These are phyloP conservation scores for Trebouxia sp. DNA, from an alignment of 139 green algal species.

Conservation along the genomic window DNA sequence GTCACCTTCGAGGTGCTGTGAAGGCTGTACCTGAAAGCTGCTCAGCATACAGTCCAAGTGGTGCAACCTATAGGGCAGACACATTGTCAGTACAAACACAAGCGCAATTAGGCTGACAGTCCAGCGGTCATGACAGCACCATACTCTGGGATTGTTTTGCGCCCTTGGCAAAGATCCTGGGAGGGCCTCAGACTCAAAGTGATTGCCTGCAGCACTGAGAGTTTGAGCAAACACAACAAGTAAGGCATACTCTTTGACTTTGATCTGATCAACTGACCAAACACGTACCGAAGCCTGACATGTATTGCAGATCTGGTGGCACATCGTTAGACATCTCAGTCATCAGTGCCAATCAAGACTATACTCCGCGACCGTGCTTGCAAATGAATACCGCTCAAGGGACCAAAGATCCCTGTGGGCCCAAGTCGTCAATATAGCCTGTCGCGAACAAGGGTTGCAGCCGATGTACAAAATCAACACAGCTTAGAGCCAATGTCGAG, in stretches of 20 bases:
- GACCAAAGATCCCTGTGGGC: too few relatives aligned
- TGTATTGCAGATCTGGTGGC: conserved; percentile 45
- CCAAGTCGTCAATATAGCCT: too few relatives aligned
- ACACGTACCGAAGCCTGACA: conserved; percentile 62
- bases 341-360: too few relatives aligned
- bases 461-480: too few relatives aligned
- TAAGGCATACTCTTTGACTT: background rate
- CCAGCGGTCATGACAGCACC: background rate
- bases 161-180: conserved; percentile 73
- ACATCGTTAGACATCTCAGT: background rate
- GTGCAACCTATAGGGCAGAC: conserved; percentile 54
- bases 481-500: too few relatives aligned
- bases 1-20: conserved; percentile 77
- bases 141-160: conserved; percentile 88
- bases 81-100: too few relatives aligned
- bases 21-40: conserved; percentile 93
- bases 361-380: too few relatives aligned
- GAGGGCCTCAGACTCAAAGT: conserved; percentile 85
- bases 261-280: background rate
- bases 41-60: conserved; percentile 92
- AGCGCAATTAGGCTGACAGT: background rate
- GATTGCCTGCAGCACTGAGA: conserved; percentile 69
- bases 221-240: background rate
- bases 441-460: too few relatives aligned
- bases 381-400: too few relatives aligned